These are phyloP conservation scores for Clonostachys rosea DNA, from an alignment of 2,329 filamentous ascomycete species.

Conservation along the genomic window DNA sequence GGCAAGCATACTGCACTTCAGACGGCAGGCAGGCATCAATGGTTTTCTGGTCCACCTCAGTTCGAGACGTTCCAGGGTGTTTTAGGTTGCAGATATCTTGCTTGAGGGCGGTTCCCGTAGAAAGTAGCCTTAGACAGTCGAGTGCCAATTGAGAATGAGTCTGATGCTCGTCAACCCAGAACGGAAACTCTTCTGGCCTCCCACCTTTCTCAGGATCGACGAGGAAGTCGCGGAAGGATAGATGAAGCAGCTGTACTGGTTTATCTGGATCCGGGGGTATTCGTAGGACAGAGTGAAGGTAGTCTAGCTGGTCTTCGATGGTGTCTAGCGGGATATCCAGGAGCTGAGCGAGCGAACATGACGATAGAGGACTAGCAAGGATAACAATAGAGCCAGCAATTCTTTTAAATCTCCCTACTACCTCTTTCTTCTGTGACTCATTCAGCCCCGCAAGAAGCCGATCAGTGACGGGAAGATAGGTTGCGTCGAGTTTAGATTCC, in stretches of 20 bases:
- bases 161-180: neutral
- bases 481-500: slow-evolving; percentile 1
- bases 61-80: neutral
- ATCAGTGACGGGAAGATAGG: slow-evolving; percentile 4
- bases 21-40: neutral
- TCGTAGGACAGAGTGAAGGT: neutral
- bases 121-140: neutral
- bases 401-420: neutral
- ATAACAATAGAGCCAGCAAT: slow-evolving; percentile 1
- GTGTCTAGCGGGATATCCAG: neutral
- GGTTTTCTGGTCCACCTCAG: neutral
- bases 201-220: neutral
- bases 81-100: neutral
- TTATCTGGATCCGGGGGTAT: neutral
- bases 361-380: neutral
- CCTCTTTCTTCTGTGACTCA: neutral
- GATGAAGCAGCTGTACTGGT: neutral
- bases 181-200: neutral
- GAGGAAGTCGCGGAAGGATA: slow-evolving; percentile 1
- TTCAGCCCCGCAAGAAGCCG: neutral
- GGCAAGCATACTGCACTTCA: neutral
- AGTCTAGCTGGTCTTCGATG: neutral
- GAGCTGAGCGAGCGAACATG: neutral
- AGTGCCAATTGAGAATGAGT: too few relatives aligned
- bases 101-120: neutral